Evolutionary conservation across 2,329 filamentous ascomycete species (phyloP).

Genomic region (Helminthosporium solani): DNA sequence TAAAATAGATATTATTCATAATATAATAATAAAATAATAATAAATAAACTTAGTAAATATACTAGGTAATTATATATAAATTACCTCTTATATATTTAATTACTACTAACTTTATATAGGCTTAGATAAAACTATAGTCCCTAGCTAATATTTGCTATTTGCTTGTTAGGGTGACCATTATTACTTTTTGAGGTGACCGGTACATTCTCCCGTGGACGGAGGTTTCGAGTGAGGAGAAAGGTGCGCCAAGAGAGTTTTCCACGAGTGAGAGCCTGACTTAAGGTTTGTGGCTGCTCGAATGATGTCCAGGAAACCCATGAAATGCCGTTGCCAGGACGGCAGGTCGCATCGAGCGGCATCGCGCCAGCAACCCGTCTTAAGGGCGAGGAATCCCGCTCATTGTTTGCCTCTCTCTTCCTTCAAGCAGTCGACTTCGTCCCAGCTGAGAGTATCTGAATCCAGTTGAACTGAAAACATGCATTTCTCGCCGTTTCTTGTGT

Average conservation of each 20-base stretch:
- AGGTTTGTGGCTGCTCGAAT: background rate
- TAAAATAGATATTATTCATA: too few relatives aligned
- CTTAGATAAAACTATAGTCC: too few relatives aligned
- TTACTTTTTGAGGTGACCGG: too few relatives aligned
- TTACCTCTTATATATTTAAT: too few relatives aligned
- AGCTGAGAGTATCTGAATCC: too few relatives aligned
- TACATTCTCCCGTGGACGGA: too few relatives aligned
- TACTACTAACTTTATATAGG: too few relatives aligned
- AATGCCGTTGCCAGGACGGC: constrained; percentile 45
- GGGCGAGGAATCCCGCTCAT: constrained; percentile 1
- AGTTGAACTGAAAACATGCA: constrained; percentile 24
- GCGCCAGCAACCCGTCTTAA: constrained; percentile 13
- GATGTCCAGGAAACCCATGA: constrained; percentile 1
- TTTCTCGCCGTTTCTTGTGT: constrained; percentile 28
- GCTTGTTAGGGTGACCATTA: too few relatives aligned
- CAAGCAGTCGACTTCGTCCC: constrained; percentile 6
- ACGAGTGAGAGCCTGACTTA: constrained; percentile 9
- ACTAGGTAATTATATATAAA: too few relatives aligned
- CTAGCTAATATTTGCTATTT: too few relatives aligned
- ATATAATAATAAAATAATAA: too few relatives aligned
- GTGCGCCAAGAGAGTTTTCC: constrained; percentile 1
- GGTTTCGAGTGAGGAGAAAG: constrained; percentile 4
- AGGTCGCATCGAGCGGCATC: constrained; percentile 12
- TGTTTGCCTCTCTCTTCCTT: constrained; percentile 1
- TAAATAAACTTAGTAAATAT: too few relatives aligned